Conservation (phyloP, 306 rosid species). For the Spatholobus suberectus region DNA sequence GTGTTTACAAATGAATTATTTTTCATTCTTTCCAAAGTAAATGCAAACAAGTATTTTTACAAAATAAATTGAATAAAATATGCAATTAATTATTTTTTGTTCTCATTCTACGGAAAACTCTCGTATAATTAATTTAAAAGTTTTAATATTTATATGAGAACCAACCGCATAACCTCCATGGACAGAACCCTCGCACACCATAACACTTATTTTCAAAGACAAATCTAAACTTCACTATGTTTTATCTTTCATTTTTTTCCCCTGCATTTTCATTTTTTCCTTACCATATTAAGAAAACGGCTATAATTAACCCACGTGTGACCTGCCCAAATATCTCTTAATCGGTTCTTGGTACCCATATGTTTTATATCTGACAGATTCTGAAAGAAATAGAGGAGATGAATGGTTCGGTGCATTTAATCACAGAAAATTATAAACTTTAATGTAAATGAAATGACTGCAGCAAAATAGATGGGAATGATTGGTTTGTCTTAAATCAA, state of each 20-base stretch:
- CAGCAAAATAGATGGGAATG: background rate
- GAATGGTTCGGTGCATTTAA: background rate
- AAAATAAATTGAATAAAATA: background rate
- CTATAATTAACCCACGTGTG: too few relatives aligned
- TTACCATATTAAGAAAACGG: too few relatives aligned
- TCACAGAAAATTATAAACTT: background rate
- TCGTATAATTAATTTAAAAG: background rate
- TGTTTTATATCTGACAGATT: background rate
- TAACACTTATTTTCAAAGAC: too few relatives aligned
- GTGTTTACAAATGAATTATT: too few relatives aligned
- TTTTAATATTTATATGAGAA: too few relatives aligned
- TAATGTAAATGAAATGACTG: background rate
- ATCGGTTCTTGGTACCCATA: background rate
- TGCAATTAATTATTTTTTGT: background rate
- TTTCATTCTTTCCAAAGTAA: too few relatives aligned
- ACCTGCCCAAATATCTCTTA: background rate
- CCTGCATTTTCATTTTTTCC: background rate
- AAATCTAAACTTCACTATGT: background rate
- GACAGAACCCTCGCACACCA: too few relatives aligned
- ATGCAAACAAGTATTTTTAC: background rate
- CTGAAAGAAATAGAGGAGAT: background rate
- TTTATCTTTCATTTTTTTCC: background rate
- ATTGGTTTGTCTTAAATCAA: background rate
- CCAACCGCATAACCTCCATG: too few relatives aligned
- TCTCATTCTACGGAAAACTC: background rate